phyloP scores from a whole-genome alignment of 2,329 filamentous ascomycete species.

The Plenodomus biglobosus region DNA sequence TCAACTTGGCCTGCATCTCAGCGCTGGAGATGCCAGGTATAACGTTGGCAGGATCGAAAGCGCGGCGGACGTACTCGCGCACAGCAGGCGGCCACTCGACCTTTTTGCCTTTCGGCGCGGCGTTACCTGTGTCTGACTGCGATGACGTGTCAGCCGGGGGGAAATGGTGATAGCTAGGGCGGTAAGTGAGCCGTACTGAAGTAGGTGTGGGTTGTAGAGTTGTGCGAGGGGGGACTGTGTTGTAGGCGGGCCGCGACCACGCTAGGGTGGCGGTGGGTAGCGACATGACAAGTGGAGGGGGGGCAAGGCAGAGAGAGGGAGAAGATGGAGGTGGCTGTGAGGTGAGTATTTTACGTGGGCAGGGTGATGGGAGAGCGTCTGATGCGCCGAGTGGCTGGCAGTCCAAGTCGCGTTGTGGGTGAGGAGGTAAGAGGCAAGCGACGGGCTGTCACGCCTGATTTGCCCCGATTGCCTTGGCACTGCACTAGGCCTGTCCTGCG shows the following conservation, averaged over 20 bases:
- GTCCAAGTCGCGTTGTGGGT: conserved; percentile 16
- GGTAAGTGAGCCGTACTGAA: conserved; percentile 19
- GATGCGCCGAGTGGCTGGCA: conserved; percentile 5
- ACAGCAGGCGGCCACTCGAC: conserved; percentile 82
- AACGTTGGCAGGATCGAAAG: conserved; percentile 72
- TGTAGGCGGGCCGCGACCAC: conserved; percentile 47
- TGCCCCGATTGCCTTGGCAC: conserved; percentile 3
- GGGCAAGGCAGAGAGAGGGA: conserved; percentile 9
- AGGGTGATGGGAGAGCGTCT: background rate
- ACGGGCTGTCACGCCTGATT: conserved; percentile 16
- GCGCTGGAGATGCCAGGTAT: conserved; percentile 49
- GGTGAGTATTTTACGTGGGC: conserved; percentile 18
- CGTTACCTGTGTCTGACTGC: conserved; percentile 23
- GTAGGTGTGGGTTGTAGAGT: conserved; percentile 29
- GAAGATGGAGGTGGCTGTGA: conserved; percentile 7
- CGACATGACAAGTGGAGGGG: conserved; percentile 25
- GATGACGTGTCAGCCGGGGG: conserved; percentile 15
- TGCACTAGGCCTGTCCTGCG: conserved; percentile 4
- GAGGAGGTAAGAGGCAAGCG: conserved; percentile 25
- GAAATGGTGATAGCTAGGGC: background rate
- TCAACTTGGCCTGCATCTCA: conserved; percentile 84
- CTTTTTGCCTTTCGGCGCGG: conserved; percentile 54
- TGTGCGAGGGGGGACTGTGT: conserved; percentile 50
- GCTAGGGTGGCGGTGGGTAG: conserved; percentile 31
- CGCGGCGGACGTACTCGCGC: conserved; percentile 83